Percentiles rank a stretch among this genome's conserved stretches.
Conservation (phyloP, 1,284 basidiomycete species). For the Cutaneotrichosporon cavernicola region DNA sequence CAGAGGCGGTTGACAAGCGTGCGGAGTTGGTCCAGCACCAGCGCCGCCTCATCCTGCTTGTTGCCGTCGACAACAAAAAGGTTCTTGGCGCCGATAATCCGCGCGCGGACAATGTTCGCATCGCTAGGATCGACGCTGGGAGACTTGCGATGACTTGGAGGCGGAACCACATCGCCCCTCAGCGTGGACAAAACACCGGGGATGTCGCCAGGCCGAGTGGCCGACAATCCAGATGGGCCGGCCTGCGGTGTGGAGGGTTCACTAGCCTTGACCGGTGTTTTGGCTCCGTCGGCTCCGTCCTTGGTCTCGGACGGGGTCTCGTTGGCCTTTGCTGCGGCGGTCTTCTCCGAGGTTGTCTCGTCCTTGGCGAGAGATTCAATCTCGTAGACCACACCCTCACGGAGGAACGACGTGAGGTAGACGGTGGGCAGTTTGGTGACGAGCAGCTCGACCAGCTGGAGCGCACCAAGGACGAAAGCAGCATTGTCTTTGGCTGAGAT, state of each 20-base stretch:
- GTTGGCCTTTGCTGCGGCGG: constrained; percentile 15
- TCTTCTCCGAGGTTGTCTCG: constrained; percentile 55
- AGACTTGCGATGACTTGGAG: constrained; percentile 51
- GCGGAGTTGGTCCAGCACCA: constrained; percentile 59
- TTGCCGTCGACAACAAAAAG: constrained; percentile 58
- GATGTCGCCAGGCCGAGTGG: neutral
- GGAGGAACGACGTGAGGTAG: constrained; percentile 80
- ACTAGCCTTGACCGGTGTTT: constrained; percentile 9
- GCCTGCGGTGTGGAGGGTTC: neutral
- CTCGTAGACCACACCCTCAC: constrained; percentile 92
- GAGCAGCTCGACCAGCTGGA: constrained; percentile 87
- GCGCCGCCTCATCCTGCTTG: constrained; percentile 63
- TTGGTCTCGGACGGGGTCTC: constrained; percentile 24
- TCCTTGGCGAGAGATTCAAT: constrained; percentile 71
- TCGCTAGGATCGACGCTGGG: constrained; percentile 72
- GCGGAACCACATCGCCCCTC: constrained; percentile 39
- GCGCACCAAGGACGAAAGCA: constrained; percentile 74
- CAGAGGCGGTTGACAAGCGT: constrained; percentile 65
- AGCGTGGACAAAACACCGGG: constrained; percentile 34
- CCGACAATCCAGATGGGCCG: neutral
- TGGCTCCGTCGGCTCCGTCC: constrained; percentile 1
- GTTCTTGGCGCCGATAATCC: constrained; percentile 77
- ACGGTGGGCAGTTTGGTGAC: constrained; percentile 74
- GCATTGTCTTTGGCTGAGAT: constrained; percentile 86
- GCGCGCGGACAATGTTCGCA: constrained; percentile 80